Base-by-base conservation (phyloP, 768 basidiomycete species). In the Phallus indusiatus region DNA sequence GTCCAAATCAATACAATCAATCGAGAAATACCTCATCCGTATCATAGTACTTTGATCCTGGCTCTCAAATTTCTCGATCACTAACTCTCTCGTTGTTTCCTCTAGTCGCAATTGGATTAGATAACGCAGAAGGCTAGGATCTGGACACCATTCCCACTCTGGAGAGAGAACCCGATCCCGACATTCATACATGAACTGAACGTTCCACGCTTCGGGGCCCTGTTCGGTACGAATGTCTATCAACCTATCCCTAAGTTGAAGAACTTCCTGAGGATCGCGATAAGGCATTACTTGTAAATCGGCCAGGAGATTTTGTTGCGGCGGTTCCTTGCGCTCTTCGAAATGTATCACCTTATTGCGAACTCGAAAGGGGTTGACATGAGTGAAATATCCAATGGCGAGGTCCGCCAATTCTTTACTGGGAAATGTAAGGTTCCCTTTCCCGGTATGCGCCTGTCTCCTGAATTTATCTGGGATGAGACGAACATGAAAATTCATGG, bases 171-270 rank as follows among this genome's bases (percentile, higher is more conserved):
- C 72, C 5, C 71, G 67, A 64, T 83, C 82, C n/a, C 82, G 75
- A 60, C 83, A 84, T 64, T 76, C 72, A 83, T 82, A 83, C 14
- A 81, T 80, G 62, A 84, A 83, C 63, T 84, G 83, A 24, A 86
- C 61, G 4, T 68, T 65, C 4, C 60, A 61, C 53, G 83, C 64
- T 7, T 63, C 56, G 22, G 80, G 50, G 34, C 33, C 47, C 21
- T 48, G 3, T 48, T 48, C 22, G 5, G 21, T 51, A 48, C 52
- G 48, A 50, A 61, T 21, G 37, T 50, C 33, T 8, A 6, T 8
- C 4, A 42, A 11, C n/a, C 42, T 42, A 42, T 42, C 42, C 42
- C n/a, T 42, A 11, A 55, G n/a, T 42, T 37, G 24, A 55, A 55
- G 69, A 6, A 69, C 60, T 18, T 68, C 62, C 18, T 49, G 57